Conservation (phyloP, 225 moss, liverwort and hornwort species). For the Marchantia paleacea region DNA sequence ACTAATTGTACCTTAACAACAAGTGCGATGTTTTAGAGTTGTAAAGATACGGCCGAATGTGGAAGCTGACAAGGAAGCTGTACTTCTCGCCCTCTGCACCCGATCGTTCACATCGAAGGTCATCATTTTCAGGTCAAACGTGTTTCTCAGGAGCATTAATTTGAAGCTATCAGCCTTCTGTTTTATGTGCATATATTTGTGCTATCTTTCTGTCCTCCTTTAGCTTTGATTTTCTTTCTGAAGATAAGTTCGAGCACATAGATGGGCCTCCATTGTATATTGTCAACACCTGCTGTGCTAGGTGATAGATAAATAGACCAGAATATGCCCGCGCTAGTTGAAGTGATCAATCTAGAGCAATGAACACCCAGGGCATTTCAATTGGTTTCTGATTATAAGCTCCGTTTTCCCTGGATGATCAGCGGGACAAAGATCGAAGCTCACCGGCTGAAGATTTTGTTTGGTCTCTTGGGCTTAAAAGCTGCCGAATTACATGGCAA, state of each 20-base stretch:
- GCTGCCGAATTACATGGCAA: conserved; percentile 97
- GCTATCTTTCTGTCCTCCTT: neutral
- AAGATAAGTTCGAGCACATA: neutral
- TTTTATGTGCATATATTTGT: neutral
- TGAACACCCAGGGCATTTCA: neutral
- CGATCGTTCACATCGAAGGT: conserved; percentile 74
- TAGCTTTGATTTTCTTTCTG: neutral
- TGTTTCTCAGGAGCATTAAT: neutral
- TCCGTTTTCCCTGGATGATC: neutral
- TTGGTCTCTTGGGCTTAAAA: conserved; percentile 87
- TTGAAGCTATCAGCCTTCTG: neutral
- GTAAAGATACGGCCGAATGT: conserved; percentile 80
- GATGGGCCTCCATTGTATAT: neutral
- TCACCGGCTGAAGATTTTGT: conserved; percentile 93
- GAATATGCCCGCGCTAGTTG: neutral
- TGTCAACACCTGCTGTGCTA: neutral
- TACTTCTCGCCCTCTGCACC: conserved; percentile 79
- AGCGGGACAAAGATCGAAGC: conserved; percentile 98
- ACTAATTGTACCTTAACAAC: neutral
- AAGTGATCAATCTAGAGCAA: neutral
- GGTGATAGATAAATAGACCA: neutral
- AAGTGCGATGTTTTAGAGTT: conserved; percentile 41
- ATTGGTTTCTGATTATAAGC: neutral
- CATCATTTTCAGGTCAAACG: conserved; percentile 78
- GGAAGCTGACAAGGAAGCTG: conserved; percentile 81